These are phyloP conservation scores for Podaxis sp. DNA, from an alignment of 768 basidiomycete species.

Conservation along the genomic window DNA sequence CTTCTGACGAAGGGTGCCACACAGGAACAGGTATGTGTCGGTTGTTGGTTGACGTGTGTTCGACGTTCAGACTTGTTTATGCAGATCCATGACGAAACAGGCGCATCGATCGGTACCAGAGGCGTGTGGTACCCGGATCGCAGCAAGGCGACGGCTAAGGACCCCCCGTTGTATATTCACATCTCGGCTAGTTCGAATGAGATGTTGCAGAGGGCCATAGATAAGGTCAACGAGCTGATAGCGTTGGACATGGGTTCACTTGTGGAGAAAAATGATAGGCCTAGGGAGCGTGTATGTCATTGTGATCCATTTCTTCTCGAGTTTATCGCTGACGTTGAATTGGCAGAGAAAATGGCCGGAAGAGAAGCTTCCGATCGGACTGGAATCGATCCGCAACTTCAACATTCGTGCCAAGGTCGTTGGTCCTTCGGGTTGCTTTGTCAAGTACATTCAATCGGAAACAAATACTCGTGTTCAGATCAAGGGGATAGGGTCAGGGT, in stretches of 20 bases:
- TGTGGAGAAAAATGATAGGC: constrained; percentile 71
- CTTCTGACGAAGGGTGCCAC: constrained; percentile 91
- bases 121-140: constrained; percentile 97
- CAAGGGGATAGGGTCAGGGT: constrained; percentile 92
- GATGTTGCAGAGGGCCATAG: constrained; percentile 61
- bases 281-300: constrained; percentile 59
- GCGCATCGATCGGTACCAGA: constrained; percentile 89
- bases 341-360: constrained; percentile 94
- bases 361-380: constrained; percentile 85
- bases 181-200: constrained; percentile 76
- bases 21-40: constrained; percentile 72
- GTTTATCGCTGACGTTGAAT: not conserved
- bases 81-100: constrained; percentile 90
- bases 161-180: constrained; percentile 92
- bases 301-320: not conserved
- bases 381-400: constrained; percentile 94
- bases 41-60: not conserved
- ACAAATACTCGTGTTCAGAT: constrained; percentile 97
- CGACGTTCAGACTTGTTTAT: not conserved
- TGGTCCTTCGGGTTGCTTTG: constrained; percentile 92
- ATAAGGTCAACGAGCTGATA: constrained; percentile 73
- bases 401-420: constrained; percentile 98
- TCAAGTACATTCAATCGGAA: constrained; percentile 97
- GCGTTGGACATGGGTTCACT: constrained; percentile 74
- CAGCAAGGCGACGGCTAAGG: constrained; percentile 85